Evolutionary conservation across 495 filamentous ascomycete species (phyloP).

Genomic region (Hypoxylon fragiforme): DNA sequence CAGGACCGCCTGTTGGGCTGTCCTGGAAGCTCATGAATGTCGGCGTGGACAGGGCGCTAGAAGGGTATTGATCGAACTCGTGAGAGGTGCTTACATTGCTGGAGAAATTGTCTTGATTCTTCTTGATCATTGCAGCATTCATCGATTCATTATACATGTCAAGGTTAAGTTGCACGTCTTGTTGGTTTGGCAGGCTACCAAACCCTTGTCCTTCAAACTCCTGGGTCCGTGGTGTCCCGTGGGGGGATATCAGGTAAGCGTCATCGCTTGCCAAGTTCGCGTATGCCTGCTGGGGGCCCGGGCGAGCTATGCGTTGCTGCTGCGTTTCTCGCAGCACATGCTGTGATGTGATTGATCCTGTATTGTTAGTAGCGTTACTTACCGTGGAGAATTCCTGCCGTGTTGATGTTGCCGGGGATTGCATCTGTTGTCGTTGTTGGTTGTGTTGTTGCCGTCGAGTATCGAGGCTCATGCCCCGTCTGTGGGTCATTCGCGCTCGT

Average conservation of each 20-base stretch:
- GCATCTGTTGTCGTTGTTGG: slow-evolving; percentile 36
- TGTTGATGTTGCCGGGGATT: slow-evolving; percentile 45
- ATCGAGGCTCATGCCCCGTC: slow-evolving; percentile 81
- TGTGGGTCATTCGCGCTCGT: slow-evolving; percentile 58
- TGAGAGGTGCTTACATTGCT: slow-evolving; percentile 33
- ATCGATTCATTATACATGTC: slow-evolving; percentile 48
- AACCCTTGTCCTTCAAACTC: slow-evolving; percentile 43
- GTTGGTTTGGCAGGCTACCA: slow-evolving; percentile 37
- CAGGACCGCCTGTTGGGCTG: slow-evolving; percentile 43
- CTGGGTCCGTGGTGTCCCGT: slow-evolving; percentile 49
- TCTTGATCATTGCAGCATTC: slow-evolving; percentile 46
- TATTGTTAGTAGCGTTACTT: slow-evolving; percentile 63
- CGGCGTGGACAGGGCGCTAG: slow-evolving; percentile 49
- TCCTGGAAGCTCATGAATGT: slow-evolving; percentile 51
- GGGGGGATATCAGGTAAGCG: slow-evolving; percentile 52
- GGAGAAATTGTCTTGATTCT: slow-evolving; percentile 45
- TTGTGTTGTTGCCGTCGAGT: slow-evolving; percentile 53
- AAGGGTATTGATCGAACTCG: slow-evolving; percentile 48
- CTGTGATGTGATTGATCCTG: slow-evolving; percentile 60
- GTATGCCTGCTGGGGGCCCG: slow-evolving; percentile 52
- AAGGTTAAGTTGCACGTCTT: slow-evolving; percentile 42
- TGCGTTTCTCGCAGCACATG: slow-evolving; percentile 72
- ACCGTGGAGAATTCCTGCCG: slow-evolving; percentile 57
- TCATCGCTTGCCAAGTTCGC: slow-evolving; percentile 41
- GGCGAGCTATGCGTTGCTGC: slow-evolving; percentile 70